Conservation (phyloP, 345 rosid genomes). For the Pistacia atlantica region DNA sequence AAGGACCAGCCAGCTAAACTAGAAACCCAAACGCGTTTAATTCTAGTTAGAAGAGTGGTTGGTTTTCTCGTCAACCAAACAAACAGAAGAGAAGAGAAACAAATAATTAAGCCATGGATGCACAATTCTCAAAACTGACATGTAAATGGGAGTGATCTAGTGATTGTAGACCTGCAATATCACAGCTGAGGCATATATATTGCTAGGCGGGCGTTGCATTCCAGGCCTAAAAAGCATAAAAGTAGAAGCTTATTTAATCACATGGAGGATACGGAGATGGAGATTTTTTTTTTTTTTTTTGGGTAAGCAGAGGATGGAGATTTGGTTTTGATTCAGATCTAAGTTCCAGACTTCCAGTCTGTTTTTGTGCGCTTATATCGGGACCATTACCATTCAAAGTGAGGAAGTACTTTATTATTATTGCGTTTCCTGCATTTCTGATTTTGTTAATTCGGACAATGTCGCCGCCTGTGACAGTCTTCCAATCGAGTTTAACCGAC, state of each 20-base stretch:
- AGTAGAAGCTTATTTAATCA: too few relatives aligned
- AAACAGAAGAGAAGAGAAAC: background rate
- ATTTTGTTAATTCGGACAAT: background rate
- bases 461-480: background rate
- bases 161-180: background rate
- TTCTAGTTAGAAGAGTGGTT: background rate
- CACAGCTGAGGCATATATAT: background rate
- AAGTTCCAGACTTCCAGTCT: background rate
- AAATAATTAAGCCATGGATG: background rate
- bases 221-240: background rate
- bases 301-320: background rate
- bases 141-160: background rate
- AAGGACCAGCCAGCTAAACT: too few relatives aligned
- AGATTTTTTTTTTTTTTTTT: background rate
- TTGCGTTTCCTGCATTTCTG: background rate
- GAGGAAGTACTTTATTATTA: background rate
- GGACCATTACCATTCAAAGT: background rate
- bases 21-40: too few relatives aligned
- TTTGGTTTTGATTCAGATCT: background rate
- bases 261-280: background rate
- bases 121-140: constrained; percentile 7
- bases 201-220: background rate
- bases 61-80: constrained; percentile 6
- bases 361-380: background rate
- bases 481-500: background rate